Conservation (phyloP, 768 basidiomycete genomes). For the Suillus paluster region DNA sequence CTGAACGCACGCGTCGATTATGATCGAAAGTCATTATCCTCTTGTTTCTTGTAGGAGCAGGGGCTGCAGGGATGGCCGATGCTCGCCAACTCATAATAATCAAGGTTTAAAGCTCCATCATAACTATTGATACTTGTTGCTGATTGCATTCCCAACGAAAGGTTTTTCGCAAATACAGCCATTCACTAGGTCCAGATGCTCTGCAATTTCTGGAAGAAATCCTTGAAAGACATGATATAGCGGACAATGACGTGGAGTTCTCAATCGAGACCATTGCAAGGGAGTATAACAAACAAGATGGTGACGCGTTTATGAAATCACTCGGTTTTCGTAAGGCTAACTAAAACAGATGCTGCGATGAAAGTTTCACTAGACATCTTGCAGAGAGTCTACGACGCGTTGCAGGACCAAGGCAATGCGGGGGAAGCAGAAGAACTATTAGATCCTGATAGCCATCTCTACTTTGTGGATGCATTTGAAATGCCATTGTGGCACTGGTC, state of each 20-base stretch:
- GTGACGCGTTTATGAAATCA: slow-evolving; percentile 38
- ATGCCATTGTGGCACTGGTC: slow-evolving; percentile 98
- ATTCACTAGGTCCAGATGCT: slow-evolving; percentile 82
- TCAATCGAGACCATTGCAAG: slow-evolving; percentile 82
- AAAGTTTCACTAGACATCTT: slow-evolving; percentile 75
- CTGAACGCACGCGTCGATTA: no score
- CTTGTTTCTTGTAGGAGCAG: neutral
- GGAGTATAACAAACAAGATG: slow-evolving; percentile 91
- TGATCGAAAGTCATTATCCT: neutral
- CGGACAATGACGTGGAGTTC: slow-evolving; percentile 68
- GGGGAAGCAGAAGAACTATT: slow-evolving; percentile 58
- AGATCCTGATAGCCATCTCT: slow-evolving; percentile 82
- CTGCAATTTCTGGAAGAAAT: slow-evolving; percentile 74
- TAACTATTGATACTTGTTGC: slow-evolving; percentile 2
- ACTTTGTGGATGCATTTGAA: slow-evolving; percentile 88
- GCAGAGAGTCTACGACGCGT: slow-evolving; percentile 70
- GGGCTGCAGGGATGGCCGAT: slow-evolving; percentile 37
- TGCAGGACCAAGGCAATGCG: slow-evolving; percentile 66
- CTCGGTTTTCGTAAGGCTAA: neutral
- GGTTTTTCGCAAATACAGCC: slow-evolving; percentile 89
- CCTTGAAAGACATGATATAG: slow-evolving; percentile 71
- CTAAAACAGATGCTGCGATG: slow-evolving; percentile 70
- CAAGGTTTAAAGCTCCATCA: slow-evolving; percentile 37
- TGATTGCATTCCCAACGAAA: slow-evolving; percentile 28
- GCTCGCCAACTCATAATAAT: slow-evolving; percentile 46